phyloP scores from a whole-genome alignment of 345 rosid genomes.

The Pistacia vera region DNA sequence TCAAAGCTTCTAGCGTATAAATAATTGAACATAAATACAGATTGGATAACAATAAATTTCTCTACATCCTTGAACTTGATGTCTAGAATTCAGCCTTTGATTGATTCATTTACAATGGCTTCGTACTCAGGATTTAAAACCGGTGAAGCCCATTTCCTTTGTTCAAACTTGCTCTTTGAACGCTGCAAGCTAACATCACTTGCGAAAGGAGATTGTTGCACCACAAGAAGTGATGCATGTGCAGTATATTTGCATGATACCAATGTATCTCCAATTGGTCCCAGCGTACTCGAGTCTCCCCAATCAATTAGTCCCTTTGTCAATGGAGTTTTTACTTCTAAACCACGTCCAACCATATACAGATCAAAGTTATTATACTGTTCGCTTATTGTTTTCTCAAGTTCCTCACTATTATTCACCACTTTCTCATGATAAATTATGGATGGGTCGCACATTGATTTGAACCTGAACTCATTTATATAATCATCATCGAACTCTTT shows the following conservation, averaged over 20 bases:
- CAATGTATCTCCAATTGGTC: constrained; percentile 35
- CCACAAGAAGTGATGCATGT: constrained; percentile 28
- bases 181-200: neutral
- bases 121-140: neutral
- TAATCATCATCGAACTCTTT: constrained; percentile 37
- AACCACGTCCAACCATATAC: constrained; percentile 37
- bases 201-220: constrained; percentile 26
- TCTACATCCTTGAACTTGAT: too few relatives aligned
- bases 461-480: constrained; percentile 41
- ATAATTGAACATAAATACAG: too few relatives aligned
- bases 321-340: constrained; percentile 20
- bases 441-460: constrained; percentile 28
- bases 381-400: constrained; percentile 15
- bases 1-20: too few relatives aligned
- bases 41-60: too few relatives aligned
- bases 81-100: too few relatives aligned
- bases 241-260: constrained; percentile 19
- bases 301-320: constrained; percentile 31
- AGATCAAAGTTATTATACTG: constrained; percentile 26
- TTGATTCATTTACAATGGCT: too few relatives aligned
- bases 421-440: constrained; percentile 28
- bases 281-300: constrained; percentile 32
- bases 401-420: constrained; percentile 22
- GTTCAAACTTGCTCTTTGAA: neutral
- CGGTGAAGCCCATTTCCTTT: neutral